A percentile compares a stretch with the other conserved stretches of the same genome.
Evolutionary conservation across 2,329 filamentous ascomycete species (phyloP).

Genomic region (Thielaviopsis punctulata): DNA sequence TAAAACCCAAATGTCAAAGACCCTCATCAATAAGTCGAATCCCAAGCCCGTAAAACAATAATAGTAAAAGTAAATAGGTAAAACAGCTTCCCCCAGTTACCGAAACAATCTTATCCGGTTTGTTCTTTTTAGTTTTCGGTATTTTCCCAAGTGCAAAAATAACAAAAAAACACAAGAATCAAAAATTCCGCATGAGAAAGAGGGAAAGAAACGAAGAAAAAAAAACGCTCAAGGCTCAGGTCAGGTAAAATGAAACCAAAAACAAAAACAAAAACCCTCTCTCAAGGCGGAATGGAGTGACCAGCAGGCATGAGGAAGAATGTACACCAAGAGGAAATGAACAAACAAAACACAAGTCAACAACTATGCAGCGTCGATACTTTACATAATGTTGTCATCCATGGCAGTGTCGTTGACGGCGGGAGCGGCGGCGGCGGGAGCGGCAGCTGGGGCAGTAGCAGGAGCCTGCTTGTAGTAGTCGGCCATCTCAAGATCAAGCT

Average conservation of each 20-base stretch:
- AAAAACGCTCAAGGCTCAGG: too few species aligned
- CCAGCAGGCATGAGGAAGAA: constrained; percentile 1
- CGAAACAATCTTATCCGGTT: not conserved
- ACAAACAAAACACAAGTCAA: not conserved
- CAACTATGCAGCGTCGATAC: not conserved
- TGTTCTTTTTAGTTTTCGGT: not conserved
- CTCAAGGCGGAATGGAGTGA: not conserved
- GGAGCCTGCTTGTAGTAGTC: constrained; percentile 62
- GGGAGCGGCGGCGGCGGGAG: constrained; percentile 27
- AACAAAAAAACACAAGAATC: not conserved
- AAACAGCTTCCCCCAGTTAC: not conserved
- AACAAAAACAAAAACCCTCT: not conserved
- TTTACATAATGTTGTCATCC: constrained; percentile 29
- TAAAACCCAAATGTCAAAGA: not conserved
- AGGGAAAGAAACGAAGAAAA: not conserved
- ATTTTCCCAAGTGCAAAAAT: not conserved
- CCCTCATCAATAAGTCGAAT: not conserved
- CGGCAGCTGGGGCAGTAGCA: constrained; percentile 26
- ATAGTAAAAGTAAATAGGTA: not conserved
- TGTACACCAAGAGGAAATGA: constrained; percentile 7
- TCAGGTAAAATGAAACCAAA: not conserved
- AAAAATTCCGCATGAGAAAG: not conserved
- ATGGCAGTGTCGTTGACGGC: constrained; percentile 40
- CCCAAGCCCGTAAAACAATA: not conserved
- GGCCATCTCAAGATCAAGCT: constrained; percentile 93